Percentiles rank a stretch among this genome's conserved stretches.
These are phyloP conservation scores for Phytopythium chamaehyphon DNA, from an alignment of 352 stramenopile genomes.

Conservation along the genomic window DNA sequence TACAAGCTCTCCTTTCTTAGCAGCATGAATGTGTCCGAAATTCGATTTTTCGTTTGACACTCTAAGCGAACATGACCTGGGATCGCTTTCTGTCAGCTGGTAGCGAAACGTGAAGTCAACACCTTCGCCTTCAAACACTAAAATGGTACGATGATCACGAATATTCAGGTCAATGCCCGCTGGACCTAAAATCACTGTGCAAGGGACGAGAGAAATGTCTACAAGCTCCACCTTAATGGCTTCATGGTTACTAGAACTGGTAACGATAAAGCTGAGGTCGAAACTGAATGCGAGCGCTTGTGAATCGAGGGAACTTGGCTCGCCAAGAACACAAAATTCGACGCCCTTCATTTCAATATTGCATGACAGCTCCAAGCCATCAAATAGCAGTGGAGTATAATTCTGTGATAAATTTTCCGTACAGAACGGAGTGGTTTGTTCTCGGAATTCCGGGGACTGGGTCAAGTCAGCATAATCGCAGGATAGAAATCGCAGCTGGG, in stretches of 20 bases:
- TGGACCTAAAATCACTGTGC: slow-evolving; percentile 48
- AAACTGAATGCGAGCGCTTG: slow-evolving; percentile 81
- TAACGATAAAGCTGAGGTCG: slow-evolving; percentile 59
- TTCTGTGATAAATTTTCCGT: slow-evolving; percentile 50
- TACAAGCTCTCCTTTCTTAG: slow-evolving; percentile 40
- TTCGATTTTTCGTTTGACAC: slow-evolving; percentile 8
- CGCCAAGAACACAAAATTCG: slow-evolving; percentile 78
- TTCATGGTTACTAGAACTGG: slow-evolving; percentile 59
- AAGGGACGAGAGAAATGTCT: slow-evolving; percentile 79
- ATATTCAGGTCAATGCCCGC: slow-evolving; percentile 78
- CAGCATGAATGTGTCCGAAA: no score
- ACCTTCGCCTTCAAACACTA: slow-evolving; percentile 85
- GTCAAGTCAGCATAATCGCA: slow-evolving; percentile 37
- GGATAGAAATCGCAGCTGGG: slow-evolving; percentile 66
- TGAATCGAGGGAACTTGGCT: slow-evolving; percentile 62
- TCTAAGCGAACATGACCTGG: slow-evolving; percentile 15
- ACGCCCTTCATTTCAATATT: slow-evolving; percentile 49
- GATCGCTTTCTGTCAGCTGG: slow-evolving; percentile 47
- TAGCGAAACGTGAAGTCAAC: slow-evolving; percentile 80
- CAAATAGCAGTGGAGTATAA: slow-evolving; percentile 67
- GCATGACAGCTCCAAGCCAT: slow-evolving; percentile 44
- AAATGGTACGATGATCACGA: slow-evolving; percentile 60
- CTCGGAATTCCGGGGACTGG: slow-evolving; percentile 54
- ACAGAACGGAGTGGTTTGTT: slow-evolving; percentile 41
- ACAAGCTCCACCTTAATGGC: slow-evolving; percentile 66